phyloP scores from a whole-genome alignment of 2,329 filamentous ascomycete genomes.

The Stagonosporopsis tanaceti region DNA sequence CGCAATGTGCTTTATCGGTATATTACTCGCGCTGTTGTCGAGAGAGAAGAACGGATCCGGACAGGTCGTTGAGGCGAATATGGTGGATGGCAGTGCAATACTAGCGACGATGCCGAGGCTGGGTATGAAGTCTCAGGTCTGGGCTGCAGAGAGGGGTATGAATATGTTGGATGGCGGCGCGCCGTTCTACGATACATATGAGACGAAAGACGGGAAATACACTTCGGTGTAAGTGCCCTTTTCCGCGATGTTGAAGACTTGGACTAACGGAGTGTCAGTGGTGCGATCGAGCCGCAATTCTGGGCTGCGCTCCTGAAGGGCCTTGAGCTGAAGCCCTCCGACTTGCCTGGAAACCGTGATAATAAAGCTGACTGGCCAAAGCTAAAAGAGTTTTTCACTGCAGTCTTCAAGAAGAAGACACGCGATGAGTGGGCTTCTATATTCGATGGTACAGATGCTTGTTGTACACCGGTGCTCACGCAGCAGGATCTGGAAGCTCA shows the following conservation, averaged over 20 bases:
- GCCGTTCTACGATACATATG: conserved; percentile 90
- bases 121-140: conserved; percentile 68
- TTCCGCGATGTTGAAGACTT: background rate
- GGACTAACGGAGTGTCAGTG: conserved; percentile 49
- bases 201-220: conserved; percentile 78
- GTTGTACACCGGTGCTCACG: conserved; percentile 85
- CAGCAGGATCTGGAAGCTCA: conserved; percentile 73
- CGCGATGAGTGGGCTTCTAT: conserved; percentile 82
- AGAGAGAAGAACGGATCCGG: conserved; percentile 71
- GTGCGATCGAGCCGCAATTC: conserved; percentile 88
- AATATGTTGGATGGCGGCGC: conserved; percentile 85
- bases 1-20: conserved; percentile 79
- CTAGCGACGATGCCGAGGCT: conserved; percentile 80
- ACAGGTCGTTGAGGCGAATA: conserved; percentile 93
- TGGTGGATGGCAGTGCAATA: conserved; percentile 90
- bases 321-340: conserved; percentile 63
- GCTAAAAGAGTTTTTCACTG: conserved; percentile 68
- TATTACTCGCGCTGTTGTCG: conserved; percentile 79
- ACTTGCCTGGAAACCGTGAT: conserved; percentile 60
- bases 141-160: conserved; percentile 70
- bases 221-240: conserved; percentile 71
- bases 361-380: conserved; percentile 73
- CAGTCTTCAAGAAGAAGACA: conserved; percentile 72
- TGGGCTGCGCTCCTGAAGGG: conserved; percentile 73
- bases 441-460: conserved; percentile 92